Evolutionary conservation across 148 eudicot genomes (phyloP).

Genomic region (Rhododendron henanense): DNA sequence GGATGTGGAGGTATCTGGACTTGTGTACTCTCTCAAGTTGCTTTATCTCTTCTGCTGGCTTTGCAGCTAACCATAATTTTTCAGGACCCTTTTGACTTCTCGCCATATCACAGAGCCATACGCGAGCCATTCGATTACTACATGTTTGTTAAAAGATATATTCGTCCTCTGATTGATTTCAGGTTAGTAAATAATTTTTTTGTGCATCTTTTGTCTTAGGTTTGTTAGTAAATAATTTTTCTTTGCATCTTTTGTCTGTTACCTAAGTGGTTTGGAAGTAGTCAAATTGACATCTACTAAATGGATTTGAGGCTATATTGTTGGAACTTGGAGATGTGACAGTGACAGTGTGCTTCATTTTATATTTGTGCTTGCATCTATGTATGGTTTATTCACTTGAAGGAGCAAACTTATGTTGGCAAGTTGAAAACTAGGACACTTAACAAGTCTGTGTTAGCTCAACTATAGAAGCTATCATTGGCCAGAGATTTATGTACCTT

Average conservation of each 20-base stretch:
- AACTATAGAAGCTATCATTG: not conserved
- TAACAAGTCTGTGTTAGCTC: not conserved
- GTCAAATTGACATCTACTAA: not conserved
- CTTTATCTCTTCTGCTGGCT: conserved; percentile 11
- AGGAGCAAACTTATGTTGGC: not conserved
- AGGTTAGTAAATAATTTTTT: conserved; percentile 44
- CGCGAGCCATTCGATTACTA: conserved; percentile 89
- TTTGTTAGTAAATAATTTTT: conserved; percentile 39
- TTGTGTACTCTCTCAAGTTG: conserved; percentile 13
- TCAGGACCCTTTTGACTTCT: conserved; percentile 83
- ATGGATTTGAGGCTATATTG: not conserved
- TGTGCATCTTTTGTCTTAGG: not conserved
- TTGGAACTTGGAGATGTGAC: conserved; percentile 5
- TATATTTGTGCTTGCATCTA: not conserved
- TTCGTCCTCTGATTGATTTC: conserved; percentile 84
- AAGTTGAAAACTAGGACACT: not conserved
- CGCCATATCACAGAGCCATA: conserved; percentile 80
- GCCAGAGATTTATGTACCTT: not conserved
- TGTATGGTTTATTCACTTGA: not conserved
- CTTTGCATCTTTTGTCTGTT: not conserved
- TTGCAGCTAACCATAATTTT: conserved; percentile 23
- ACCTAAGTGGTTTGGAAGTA: conserved; percentile 5
- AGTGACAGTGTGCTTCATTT: not conserved
- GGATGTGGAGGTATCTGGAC: conserved; percentile 71
- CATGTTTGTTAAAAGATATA: conserved; percentile 78